phyloP scores from a whole-genome alignment of 1,284 basidiomycete genomes.

The Tetrapyrgos nigripes region DNA sequence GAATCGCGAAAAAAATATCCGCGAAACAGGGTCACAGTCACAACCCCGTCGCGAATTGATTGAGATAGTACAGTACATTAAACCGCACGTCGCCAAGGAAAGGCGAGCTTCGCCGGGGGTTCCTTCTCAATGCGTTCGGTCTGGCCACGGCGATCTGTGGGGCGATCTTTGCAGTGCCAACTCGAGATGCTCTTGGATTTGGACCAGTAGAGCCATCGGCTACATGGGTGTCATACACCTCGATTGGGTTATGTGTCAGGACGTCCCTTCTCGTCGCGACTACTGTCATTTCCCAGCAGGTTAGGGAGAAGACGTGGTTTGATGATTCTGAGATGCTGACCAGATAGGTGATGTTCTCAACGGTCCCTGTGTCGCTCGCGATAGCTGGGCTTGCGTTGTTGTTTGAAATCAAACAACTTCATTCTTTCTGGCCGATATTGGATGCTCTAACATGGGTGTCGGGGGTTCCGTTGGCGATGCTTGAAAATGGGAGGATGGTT shows the following conservation, averaged over 20 bases:
- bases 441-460: conserved; percentile 30
- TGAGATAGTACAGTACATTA: too few species aligned
- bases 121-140: conserved; percentile 27
- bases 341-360: conserved; percentile 25
- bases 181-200: conserved; percentile 28
- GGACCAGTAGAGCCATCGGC: conserved; percentile 21
- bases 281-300: conserved; percentile 21
- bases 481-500: conserved; percentile 31
- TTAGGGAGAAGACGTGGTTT: conserved; percentile 26
- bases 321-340: conserved; percentile 24
- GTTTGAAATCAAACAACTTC: conserved; percentile 10
- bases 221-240: conserved; percentile 31
- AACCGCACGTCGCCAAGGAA: conserved; percentile 25
- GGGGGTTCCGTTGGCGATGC: conserved; percentile 27
- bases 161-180: conserved; percentile 26
- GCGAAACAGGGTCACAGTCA: too few species aligned
- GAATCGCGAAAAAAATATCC: too few species aligned
- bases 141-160: conserved; percentile 28
- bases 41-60: too few species aligned
- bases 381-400: conserved; percentile 24
- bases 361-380: conserved; percentile 21
- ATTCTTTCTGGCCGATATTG: conserved; percentile 29
- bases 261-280: conserved; percentile 21
- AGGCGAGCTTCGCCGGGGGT: conserved; percentile 27
- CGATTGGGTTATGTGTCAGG: conserved; percentile 21